A percentile compares a stretch with the other conserved stretches of the same genome.
Evolutionary conservation across 768 basidiomycete genomes (phyloP).

Genomic region (Lentinula lateritia): DNA sequence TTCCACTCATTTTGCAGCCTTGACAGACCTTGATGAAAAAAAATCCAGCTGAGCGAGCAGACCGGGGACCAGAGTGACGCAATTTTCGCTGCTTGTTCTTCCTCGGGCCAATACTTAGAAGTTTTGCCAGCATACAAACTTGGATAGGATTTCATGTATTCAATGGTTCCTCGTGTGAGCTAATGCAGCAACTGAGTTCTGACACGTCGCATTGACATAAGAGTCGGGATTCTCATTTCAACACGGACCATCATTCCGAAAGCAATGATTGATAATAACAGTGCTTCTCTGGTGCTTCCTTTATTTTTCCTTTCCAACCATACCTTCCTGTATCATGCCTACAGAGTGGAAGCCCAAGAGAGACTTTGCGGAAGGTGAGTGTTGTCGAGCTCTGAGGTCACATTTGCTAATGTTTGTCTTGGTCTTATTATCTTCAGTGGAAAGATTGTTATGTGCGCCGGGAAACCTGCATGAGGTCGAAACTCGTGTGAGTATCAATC

Average conservation of each 20-base stretch:
- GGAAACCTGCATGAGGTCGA: constrained; percentile 4
- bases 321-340: background rate
- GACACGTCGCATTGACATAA: no score
- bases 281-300: background rate
- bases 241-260: background rate
- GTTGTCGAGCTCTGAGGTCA: background rate
- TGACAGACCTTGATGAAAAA: background rate
- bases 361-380: background rate
- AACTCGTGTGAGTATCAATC: background rate
- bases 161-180: no score
- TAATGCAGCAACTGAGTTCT: no score
- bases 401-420: background rate
- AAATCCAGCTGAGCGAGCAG: background rate
- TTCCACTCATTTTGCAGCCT: background rate
- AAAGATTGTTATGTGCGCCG: background rate
- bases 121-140: no score
- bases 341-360: constrained; percentile 1
- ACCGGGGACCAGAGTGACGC: background rate
- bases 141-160: no score
- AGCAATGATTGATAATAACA: background rate
- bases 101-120: background rate
- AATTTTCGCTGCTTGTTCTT: background rate
- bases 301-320: background rate
- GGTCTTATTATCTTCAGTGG: background rate
- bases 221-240: no score